phyloP scores from a whole-genome alignment of 2,329 filamentous ascomycete genomes.

The Microdochium nivale region DNA sequence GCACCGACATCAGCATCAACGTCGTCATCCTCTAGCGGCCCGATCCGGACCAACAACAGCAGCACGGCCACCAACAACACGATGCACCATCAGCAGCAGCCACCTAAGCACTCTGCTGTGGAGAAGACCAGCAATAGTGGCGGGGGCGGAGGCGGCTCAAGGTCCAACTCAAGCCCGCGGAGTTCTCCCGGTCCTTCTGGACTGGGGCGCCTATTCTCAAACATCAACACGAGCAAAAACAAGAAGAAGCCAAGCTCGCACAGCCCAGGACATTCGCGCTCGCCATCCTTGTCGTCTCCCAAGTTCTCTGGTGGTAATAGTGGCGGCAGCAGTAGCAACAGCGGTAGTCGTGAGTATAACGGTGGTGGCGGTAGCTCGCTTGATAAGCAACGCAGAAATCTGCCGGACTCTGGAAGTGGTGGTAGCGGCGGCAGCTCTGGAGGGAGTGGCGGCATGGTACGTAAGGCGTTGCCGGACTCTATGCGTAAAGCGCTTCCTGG shows the following conservation, averaged over 20 bases:
- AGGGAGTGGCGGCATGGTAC: conserved; percentile 10
- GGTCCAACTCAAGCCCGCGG: neutral
- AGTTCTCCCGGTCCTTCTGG: neutral
- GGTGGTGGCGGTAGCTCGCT: neutral
- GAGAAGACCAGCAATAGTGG: neutral
- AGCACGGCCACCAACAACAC: too few species aligned
- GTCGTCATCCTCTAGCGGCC: neutral
- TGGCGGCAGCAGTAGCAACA: neutral
- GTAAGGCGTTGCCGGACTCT: conserved; percentile 10
- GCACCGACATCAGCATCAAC: neutral
- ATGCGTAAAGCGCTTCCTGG: conserved; percentile 3
- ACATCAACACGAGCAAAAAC: neutral
- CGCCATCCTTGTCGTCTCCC: neutral
- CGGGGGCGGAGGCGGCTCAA: too few species aligned
- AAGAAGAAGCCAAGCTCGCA: neutral
- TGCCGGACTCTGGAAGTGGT: neutral
- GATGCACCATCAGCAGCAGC: neutral
- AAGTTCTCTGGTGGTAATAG: neutral
- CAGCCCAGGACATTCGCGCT: neutral
- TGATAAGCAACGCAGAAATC: neutral
- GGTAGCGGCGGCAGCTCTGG: conserved; percentile 3
- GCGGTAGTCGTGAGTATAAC: neutral
- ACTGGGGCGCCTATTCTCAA: neutral
- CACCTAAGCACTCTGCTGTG: neutral
- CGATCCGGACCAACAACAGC: neutral